phyloP scores from a whole-genome alignment of 768 basidiomycete genomes.

The Candolleomyces efflorescens region DNA sequence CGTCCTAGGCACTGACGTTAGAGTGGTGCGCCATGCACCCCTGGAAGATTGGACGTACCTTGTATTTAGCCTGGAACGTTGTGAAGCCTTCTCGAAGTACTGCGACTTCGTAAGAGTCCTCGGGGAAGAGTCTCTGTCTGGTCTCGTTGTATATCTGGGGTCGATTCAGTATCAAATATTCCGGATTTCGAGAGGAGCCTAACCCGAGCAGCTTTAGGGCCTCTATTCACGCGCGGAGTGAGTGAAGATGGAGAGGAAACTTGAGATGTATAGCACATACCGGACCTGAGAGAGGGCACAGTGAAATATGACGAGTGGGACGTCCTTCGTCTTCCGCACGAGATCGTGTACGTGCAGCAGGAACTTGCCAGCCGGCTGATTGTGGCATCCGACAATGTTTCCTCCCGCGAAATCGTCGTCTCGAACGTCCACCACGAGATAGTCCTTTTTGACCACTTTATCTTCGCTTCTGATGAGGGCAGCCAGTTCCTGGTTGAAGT shows the following conservation, averaged over 20 bases:
- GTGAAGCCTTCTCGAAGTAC: conserved; percentile 72
- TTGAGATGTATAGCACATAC: conserved; percentile 36
- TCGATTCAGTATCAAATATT: conserved; percentile 3
- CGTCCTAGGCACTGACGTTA: conserved; percentile 36
- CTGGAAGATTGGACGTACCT: conserved; percentile 32
- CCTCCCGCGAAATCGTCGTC: conserved; percentile 79
- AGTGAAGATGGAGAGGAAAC: conserved; percentile 2
- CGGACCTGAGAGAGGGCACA: conserved; percentile 74
- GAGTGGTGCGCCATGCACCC: not conserved
- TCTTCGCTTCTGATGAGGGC: conserved; percentile 58
- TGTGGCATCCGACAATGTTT: conserved; percentile 63
- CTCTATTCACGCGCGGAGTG: conserved; percentile 35
- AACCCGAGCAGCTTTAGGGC: conserved; percentile 76
- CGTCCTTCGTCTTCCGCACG: conserved; percentile 53
- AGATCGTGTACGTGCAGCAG: conserved; percentile 52
- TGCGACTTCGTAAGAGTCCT: conserved; percentile 49
- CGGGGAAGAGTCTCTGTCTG: conserved; percentile 39
- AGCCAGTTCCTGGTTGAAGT: conserved; percentile 57
- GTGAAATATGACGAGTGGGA: conserved; percentile 71
- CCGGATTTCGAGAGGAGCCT: conserved; percentile 15
- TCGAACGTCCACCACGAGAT: conserved; percentile 79
- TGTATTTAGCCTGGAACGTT: conserved; percentile 66
- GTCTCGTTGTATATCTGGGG: conserved; percentile 64
- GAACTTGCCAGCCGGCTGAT: conserved; percentile 62
- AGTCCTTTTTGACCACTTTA: conserved; percentile 59